These are phyloP conservation scores for Novymonas esmeraldas DNA, from an alignment of 208 protist genomes.

Conservation along the genomic window DNA sequence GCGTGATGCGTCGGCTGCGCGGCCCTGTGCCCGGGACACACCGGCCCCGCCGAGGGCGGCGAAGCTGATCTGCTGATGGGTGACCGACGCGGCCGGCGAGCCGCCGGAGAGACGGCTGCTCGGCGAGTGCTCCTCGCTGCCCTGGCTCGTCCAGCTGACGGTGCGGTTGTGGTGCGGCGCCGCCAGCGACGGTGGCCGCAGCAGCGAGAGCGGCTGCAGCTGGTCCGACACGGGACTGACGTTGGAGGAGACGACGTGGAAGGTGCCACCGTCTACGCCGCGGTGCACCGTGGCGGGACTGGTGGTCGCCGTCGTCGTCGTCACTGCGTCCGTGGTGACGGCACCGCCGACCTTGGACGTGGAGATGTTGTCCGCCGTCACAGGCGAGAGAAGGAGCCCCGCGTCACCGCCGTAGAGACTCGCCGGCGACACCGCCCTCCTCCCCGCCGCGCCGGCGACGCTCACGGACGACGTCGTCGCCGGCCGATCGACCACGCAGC, in stretches of 20 bases:
- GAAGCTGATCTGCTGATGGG: constrained; percentile 17
- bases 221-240: constrained; percentile 7
- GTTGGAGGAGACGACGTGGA: constrained; percentile 4
- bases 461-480: no score
- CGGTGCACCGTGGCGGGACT: background rate
- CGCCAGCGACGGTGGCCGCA: background rate
- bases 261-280: background rate
- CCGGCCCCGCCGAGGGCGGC: background rate
- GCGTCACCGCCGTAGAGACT: constrained; percentile 10
- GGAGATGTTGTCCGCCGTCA: constrained; percentile 2
- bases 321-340: background rate
- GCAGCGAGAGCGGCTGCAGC: constrained; percentile 18
- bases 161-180: constrained; percentile 12
- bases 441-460: background rate
- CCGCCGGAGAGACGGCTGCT: constrained; percentile 27
- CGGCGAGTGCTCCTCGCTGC: constrained; percentile 17
- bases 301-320: background rate
- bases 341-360: background rate
- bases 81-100: constrained; percentile 18
- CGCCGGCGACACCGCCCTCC: background rate
- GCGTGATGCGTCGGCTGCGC: constrained; percentile 4
- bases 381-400: background rate
- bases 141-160: constrained; percentile 18
- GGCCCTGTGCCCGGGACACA: background rate
- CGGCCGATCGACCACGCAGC: no score